Percentiles rank a stretch among this genome's conserved stretches.
These are phyloP conservation scores for Saturnispora zaruensis DNA, from an alignment of 805 yeast species.

Conservation along the genomic window DNA sequence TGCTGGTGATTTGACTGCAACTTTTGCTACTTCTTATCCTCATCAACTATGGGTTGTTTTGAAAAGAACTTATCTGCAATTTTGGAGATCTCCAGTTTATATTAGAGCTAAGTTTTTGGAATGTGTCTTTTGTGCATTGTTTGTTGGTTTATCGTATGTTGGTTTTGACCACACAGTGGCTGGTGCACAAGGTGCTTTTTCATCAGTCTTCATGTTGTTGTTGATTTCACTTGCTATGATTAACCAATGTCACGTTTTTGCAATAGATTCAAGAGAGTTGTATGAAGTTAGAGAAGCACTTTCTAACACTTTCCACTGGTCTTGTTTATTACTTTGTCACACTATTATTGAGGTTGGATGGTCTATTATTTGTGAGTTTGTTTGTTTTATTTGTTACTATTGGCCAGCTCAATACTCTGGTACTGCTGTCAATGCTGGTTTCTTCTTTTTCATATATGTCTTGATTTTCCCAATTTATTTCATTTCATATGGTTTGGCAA, in stretches of 20 bases:
- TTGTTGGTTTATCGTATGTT: conserved; percentile 53
- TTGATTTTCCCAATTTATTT: conserved; percentile 38
- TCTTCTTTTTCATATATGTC: conserved; percentile 31
- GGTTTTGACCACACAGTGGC: conserved; percentile 42
- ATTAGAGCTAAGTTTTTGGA: conserved; percentile 42
- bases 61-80: conserved; percentile 33
- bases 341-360: conserved; percentile 52
- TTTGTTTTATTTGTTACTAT: conserved; percentile 36
- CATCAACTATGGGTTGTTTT: conserved; percentile 31
- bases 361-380: conserved; percentile 39
- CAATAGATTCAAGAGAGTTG: conserved; percentile 47
- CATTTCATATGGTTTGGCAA: conserved; percentile 46
- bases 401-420: conserved; percentile 30
- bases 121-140: conserved; percentile 35
- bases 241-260: conserved; percentile 56
- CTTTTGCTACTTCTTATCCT: conserved; percentile 39
- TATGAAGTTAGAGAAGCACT: conserved; percentile 63
- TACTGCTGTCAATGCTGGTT: conserved; percentile 37
- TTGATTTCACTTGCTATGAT: conserved; percentile 52
- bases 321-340: conserved; percentile 45
- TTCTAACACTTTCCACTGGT: conserved; percentile 69
- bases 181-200: conserved; percentile 51
- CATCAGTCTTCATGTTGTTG: conserved; percentile 46
- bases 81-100: conserved; percentile 45
- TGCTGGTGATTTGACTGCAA: conserved; percentile 24